Evolutionary conservation across 2,329 filamentous ascomycete species (phyloP), one percentile per base, ranked within the genome.

Genomic region (Neonectria faginata): DNA sequence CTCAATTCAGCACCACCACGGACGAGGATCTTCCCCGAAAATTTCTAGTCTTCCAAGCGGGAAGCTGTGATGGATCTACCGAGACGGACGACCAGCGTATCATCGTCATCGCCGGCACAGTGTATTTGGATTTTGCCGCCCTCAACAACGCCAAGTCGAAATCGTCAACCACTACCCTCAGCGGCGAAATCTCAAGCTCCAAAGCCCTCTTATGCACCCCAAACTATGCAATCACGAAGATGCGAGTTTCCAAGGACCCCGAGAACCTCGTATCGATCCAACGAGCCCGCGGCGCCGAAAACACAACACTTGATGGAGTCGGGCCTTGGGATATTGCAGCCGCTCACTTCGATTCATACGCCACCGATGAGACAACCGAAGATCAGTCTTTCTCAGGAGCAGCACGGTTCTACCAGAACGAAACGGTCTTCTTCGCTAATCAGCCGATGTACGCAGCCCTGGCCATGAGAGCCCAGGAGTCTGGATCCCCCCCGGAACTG

Each of bases 391-490:
- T 68, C 42, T 29, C 53, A 5, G 53, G 16, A 0, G 50, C 62
- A 3, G 54, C 60, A 10, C 47, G 31, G 9, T 59, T 73, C 10
- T 78, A 78, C 45, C 54, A 67, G 3, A 59, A 57, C 0, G 59
- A 73, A 2, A 66, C 69, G 0, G 55, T 76, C n/a, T 58, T 80
- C 11, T 74, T 75, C 14, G 69, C 74, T 3, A 77, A 80, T 29
- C 60, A 75, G 36, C 68, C 74, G 18, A 76, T 80, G 72, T 75
- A 74, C 39, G 74, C 77, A 12, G 77, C 76, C 1, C 64, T 80
- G 33, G 71, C 73, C 3, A 68, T 77, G 62, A 68, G 70, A 12
- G 66, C 66, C 53, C 70, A 69, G 22, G 67, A 73, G 9, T 64
- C 67, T 7, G 65, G 64, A 11, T 68, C 39, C 1, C 36, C 68